Base-by-base conservation (phyloP, 331 rosid genomes). In the Saraca asoca region DNA sequence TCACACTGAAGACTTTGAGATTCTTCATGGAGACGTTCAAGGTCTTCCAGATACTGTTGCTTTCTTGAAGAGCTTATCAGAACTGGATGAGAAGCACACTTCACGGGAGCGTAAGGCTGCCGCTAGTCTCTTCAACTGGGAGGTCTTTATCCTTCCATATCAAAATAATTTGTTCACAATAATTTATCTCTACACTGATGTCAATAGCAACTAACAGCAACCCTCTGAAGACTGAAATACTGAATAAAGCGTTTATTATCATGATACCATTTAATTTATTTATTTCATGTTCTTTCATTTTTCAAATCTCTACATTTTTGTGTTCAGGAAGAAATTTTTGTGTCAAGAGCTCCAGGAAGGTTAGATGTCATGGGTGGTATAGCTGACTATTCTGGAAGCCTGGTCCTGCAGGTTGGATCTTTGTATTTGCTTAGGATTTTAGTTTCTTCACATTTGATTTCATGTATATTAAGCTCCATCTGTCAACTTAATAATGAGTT, bases 341-440 rank as follows among this genome's bases (percentile, higher is more conserved):
- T 94, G 71, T 72, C 99, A 4, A 88, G 99, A 77, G 99, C 99
- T 73, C 99, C 99, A 42, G 97, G 99, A 71, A 85, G 99, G 69
- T 77, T 94, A 71, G 99, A 94, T 69, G 97, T 90, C 33, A 94
- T 90, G 99, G 97, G 97, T 58, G 97, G 97, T 46, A 94, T 94
- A 77, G 99, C 97, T 61, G 99, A 94, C 80, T 94, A 94, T 74
- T 94, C 99, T 51, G 99, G 99, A 75, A 88, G 97, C 77, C 96
- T 94, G 64, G 99, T 94, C 53, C 90, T 94, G 70, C 99, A 93
- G 96, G 96, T 92, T 52, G 53, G 19, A 44, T 55, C 33, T 75
- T 50, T 77, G 43, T 50, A 12, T 64, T 45, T 57, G 58, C 60
- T 46, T 55, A 31, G 31, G 16, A 13, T 39, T 60, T 68, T 51